Evolutionary conservation across 805 yeast genomes (phyloP), one percentile per base, ranked within the genome.

Genomic region (Brettanomyces naardenensis): DNA sequence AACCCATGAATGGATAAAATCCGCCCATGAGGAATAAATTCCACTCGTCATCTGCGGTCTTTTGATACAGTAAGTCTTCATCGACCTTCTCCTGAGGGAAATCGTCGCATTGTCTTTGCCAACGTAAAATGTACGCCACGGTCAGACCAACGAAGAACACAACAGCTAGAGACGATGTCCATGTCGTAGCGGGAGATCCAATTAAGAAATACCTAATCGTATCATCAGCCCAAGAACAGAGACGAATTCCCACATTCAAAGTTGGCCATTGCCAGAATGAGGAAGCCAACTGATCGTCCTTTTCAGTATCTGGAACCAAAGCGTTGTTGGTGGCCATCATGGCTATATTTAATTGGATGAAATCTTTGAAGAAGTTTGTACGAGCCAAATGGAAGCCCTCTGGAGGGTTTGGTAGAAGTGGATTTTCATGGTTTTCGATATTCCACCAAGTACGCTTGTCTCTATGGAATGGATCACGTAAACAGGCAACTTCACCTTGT

Each of bases 361-460:
- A 84, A 59, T 84, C 92, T 42, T 80, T 79, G 68, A 82, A 69
- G 59, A 84, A 83, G 44, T 71, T 75, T 10, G 92, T 82, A 52
- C 71, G 79, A 52, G 95, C 94, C 49, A 83, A 61, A 55, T 69
- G 69, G 61, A 78, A 78, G 47, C 67, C 77, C 37, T 61, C 74
- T 7, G 79, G 72, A 30, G 87, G 77, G 28, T 67, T 63, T 20
- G 82, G 81, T 51, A 82, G 63, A 20, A 66, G 56, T 26, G 62
- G 66, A 57, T 84, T 83, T 42, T 60, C 62, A 57, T 84, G 87
- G 49, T 69, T 69, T 60, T 84, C 95, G 44, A 84, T 69, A 58
- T 82, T 83, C 92, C 92, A 84, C 90, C 92, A 84, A 15, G 89
- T 82, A 51, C 90, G 68, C 65, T 83, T 84, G 55, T 84, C 95